Conservation (phyloP, 306 rosid species). For the Hippophae rhamnoides region DNA sequence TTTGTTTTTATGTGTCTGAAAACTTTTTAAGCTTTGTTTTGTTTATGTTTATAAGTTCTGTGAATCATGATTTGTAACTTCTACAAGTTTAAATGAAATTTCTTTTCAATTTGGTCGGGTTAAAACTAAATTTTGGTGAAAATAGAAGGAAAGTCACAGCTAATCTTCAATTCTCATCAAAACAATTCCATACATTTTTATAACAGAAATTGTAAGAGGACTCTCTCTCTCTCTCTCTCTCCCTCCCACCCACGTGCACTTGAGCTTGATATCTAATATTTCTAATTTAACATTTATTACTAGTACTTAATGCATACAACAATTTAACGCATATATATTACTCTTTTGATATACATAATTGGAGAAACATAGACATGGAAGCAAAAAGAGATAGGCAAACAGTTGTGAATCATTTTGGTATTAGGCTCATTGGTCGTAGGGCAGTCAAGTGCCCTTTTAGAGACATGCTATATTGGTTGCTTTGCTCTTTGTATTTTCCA, state of each 20-base stretch:
- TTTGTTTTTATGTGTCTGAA: too few relatives aligned
- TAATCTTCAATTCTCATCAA: not conserved
- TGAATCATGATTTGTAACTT: too few relatives aligned
- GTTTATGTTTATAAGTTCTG: too few relatives aligned
- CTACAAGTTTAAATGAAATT: too few relatives aligned
- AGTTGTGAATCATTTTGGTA: slow-evolving; percentile 1
- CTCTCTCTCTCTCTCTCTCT: not conserved
- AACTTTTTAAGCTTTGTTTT: too few relatives aligned
- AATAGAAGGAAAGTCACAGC: not conserved
- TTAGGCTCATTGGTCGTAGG: slow-evolving; percentile 2
- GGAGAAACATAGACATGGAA: not conserved
- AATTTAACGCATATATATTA: too few relatives aligned
- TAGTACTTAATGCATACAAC: too few relatives aligned
- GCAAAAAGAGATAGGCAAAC: not conserved
- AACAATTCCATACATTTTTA: not conserved
- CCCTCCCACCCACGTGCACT: not conserved
- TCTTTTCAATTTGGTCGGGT: too few relatives aligned
- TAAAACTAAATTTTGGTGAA: not conserved
- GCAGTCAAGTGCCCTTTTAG: slow-evolving; percentile 20
- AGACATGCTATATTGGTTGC: slow-evolving; percentile 32
- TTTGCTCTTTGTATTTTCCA: slow-evolving; percentile 27
- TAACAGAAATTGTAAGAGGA: not conserved
- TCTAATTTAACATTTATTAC: too few relatives aligned
- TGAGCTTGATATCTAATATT: not conserved
- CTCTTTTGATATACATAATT: too few relatives aligned